Evolutionary conservation across 2,329 filamentous ascomycete genomes (phyloP).

Genomic region (Chrysoporthe puriensis): DNA sequence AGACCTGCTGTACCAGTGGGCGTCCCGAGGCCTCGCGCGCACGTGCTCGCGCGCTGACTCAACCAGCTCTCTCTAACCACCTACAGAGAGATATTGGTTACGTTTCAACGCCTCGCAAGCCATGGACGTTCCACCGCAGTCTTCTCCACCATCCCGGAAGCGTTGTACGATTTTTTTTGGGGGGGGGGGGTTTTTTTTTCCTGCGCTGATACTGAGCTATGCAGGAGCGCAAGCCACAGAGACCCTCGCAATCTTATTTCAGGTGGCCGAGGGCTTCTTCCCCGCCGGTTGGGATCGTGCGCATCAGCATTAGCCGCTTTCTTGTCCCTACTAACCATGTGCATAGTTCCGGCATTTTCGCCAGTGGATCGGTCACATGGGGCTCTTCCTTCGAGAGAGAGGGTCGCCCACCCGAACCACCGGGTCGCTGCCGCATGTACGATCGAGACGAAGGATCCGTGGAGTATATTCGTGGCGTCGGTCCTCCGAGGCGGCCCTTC

Average conservation of each 20-base stretch:
- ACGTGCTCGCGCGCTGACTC: slow-evolving; percentile 1
- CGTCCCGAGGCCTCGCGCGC: not conserved
- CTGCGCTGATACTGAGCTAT: not conserved
- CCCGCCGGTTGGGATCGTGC: not conserved
- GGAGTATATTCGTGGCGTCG: not conserved
- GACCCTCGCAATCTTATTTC: not conserved
- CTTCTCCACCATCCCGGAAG: not conserved
- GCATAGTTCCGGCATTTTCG: not conserved
- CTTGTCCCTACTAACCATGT: not conserved
- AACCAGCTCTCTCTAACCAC: not conserved
- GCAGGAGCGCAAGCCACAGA: slow-evolving; percentile 4
- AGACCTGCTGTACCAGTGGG: not conserved
- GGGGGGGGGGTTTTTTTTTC: no score
- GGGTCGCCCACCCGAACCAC: slow-evolving; percentile 17
- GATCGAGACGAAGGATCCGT: slow-evolving; percentile 1
- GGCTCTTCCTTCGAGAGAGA: slow-evolving; percentile 8
- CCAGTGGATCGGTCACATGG: not conserved
- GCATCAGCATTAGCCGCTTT: no score
- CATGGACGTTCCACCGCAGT: not conserved
- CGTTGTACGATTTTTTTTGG: not conserved
- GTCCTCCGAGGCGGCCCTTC: not conserved
- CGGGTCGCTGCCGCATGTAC: slow-evolving; percentile 17
- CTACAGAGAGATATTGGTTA: not conserved
- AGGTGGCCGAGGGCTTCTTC: not conserved
- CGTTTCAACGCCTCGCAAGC: slow-evolving; percentile 9